Evolutionary conservation across 108 stramenopile genomes (phyloP).

Genomic region (Bacterosira constricta): DNA sequence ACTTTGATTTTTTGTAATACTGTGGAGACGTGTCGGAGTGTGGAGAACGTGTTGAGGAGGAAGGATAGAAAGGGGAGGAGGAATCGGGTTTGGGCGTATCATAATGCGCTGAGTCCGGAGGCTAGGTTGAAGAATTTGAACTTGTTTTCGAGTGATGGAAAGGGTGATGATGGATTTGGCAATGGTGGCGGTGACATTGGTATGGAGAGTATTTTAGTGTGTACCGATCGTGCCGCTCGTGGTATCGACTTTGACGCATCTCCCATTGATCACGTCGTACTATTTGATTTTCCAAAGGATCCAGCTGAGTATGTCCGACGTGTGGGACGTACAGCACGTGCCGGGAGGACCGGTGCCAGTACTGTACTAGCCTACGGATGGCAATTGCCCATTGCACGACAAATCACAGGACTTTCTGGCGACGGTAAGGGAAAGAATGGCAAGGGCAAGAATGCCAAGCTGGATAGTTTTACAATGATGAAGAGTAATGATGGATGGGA

Average conservation of each 20-base stretch:
- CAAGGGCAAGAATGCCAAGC: slow-evolving; percentile 18
- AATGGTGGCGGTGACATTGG: slow-evolving; percentile 24
- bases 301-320: slow-evolving; percentile 93
- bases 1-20: slow-evolving; percentile 98
- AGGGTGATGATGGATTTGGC: not conserved
- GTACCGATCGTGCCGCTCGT: slow-evolving; percentile 96
- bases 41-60: slow-evolving; percentile 90
- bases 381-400: slow-evolving; percentile 84
- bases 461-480: slow-evolving; percentile 43
- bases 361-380: slow-evolving; percentile 90
- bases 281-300: slow-evolving; percentile 95
- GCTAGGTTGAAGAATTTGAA: slow-evolving; percentile 60
- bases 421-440: slow-evolving; percentile 13
- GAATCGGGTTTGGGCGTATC: slow-evolving; percentile 65
- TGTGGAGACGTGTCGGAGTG: slow-evolving; percentile 88
- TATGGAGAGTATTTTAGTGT: slow-evolving; percentile 73
- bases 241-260: slow-evolving; percentile 84
- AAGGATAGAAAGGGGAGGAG: slow-evolving; percentile 70
- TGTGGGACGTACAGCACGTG: slow-evolving; percentile 92
- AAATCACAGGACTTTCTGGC: slow-evolving; percentile 61
- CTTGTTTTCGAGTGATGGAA: slow-evolving; percentile 45
- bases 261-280: slow-evolving; percentile 89
- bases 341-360: slow-evolving; percentile 84
- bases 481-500: slow-evolving; percentile 36
- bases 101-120: slow-evolving; percentile 87